A percentile compares a stretch with the other conserved stretches of the same genome.
phyloP scores from a whole-genome alignment of 1,284 basidiomycete species.

The Ganoderma lucidum region DNA sequence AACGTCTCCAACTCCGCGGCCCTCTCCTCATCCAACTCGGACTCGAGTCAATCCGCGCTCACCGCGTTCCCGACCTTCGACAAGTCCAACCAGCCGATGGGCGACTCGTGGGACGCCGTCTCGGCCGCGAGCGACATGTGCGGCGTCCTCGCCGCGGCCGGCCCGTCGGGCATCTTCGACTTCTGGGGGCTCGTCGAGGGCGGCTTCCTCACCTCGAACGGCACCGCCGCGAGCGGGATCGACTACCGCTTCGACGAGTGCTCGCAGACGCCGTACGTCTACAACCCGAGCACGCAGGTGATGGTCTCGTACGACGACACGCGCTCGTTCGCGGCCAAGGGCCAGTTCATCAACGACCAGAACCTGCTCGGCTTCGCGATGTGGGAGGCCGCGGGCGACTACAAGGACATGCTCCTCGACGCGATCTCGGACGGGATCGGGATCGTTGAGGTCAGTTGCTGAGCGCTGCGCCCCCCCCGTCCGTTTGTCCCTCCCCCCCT shows the following conservation, averaged over 20 bases:
- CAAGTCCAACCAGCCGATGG: conserved; percentile 45
- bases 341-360: conserved; percentile 58
- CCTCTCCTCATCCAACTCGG: conserved; percentile 32
- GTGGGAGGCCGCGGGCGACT: conserved; percentile 71
- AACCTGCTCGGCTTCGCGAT: conserved; percentile 68
- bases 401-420: conserved; percentile 59
- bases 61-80: conserved; percentile 50
- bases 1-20: conserved; percentile 46
- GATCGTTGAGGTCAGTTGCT: conserved; percentile 35
- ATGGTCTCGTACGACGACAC: conserved; percentile 53
- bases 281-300: conserved; percentile 47
- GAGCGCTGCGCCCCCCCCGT: conserved; percentile 1
- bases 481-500: conserved; percentile 12
- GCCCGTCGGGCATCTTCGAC: conserved; percentile 48
- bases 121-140: conserved; percentile 47
- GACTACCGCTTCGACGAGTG: conserved; percentile 53
- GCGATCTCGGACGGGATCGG: conserved; percentile 51
- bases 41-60: conserved; percentile 37
- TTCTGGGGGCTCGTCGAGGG: conserved; percentile 51
- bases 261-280: conserved; percentile 58
- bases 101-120: conserved; percentile 51
- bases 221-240: conserved; percentile 48
- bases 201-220: conserved; percentile 49
- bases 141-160: conserved; percentile 43
- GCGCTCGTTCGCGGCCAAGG: conserved; percentile 58